Percentiles rank a stretch among this genome's conserved stretches.
Evolutionary conservation across 768 basidiomycete species (phyloP).

Genomic region (Ramaria sp.): DNA sequence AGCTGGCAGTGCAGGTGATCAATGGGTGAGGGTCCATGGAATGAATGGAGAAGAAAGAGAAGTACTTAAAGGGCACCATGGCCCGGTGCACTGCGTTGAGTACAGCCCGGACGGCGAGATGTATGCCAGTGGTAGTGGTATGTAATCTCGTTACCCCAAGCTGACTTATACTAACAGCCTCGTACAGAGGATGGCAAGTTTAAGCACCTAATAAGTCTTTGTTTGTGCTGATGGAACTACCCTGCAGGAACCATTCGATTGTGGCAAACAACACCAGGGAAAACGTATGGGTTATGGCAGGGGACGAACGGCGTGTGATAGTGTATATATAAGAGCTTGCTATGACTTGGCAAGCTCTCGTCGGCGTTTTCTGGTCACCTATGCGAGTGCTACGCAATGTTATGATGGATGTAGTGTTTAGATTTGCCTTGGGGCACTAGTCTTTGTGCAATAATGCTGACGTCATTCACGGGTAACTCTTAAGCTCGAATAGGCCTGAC

Average conservation of each 20-base stretch:
- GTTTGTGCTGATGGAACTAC: background rate
- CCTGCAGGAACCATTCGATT: slow-evolving; percentile 78
- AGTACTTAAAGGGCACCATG: slow-evolving; percentile 92
- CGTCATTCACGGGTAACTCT: background rate
- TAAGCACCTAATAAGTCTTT: background rate
- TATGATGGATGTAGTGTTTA: background rate
- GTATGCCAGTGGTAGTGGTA: slow-evolving; percentile 94
- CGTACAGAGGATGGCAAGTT: slow-evolving; percentile 60
- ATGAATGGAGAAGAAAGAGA: slow-evolving; percentile 86
- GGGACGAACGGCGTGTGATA: slow-evolving; percentile 23
- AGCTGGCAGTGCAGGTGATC: slow-evolving; percentile 80
- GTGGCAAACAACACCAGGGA: slow-evolving; percentile 95
- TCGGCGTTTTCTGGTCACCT: background rate
- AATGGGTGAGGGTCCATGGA: slow-evolving; percentile 94
- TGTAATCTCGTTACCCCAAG: slow-evolving; percentile 24
- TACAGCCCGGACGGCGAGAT: slow-evolving; percentile 96
- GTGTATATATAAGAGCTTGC: background rate
- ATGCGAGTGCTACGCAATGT: background rate
- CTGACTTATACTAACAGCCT: slow-evolving; percentile 5
- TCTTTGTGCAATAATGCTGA: background rate
- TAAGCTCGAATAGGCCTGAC: background rate
- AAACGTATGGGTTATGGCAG: slow-evolving; percentile 87
- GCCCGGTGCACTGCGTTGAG: slow-evolving; percentile 89
- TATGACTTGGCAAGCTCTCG: background rate
- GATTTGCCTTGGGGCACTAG: background rate